Percentiles rank a stretch among this genome's conserved stretches.
These are phyloP conservation scores for Canna indica DNA, from an alignment of 176 grass and related monocot genomes.

Conservation along the genomic window DNA sequence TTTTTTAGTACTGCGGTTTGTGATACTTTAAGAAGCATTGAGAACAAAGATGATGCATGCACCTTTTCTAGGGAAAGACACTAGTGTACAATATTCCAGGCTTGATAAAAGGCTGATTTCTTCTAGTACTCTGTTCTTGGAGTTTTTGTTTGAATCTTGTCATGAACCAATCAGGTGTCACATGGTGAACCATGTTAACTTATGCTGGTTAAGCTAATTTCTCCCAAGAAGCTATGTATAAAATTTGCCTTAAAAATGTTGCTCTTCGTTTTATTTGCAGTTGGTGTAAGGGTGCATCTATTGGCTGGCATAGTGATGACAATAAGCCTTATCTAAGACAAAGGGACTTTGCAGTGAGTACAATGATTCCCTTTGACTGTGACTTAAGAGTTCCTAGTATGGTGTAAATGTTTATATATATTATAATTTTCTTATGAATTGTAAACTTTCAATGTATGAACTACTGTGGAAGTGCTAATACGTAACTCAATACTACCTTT, in stretches of 20 bases:
- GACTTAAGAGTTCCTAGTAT: neutral
- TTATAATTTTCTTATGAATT: neutral
- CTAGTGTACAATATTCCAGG: neutral
- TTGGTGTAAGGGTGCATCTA: constrained; percentile 86
- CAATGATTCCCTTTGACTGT: neutral
- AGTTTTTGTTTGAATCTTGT: neutral
- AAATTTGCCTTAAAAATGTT: neutral
- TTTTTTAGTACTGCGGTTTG: too few species aligned
- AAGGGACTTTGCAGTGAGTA: constrained; percentile 66
- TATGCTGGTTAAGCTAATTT: too few species aligned
- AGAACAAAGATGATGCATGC: neutral
- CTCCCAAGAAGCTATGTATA: neutral
- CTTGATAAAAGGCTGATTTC: neutral
- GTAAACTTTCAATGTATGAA: neutral
- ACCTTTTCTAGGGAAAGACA: neutral
- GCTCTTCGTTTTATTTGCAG: constrained; percentile 25
- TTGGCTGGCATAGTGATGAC: constrained; percentile 89
- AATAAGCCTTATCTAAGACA: constrained; percentile 93
- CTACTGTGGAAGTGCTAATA: too few species aligned
- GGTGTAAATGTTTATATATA: neutral
- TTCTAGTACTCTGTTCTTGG: neutral
- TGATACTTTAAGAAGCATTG: neutral
- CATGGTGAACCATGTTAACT: neutral
- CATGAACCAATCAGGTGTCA: neutral
- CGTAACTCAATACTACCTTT: neutral